Percentiles rank a stretch among this genome's conserved stretches.
phyloP scores from a whole-genome alignment of 2,329 filamentous ascomycete genomes.

The Penicillium sp. region DNA sequence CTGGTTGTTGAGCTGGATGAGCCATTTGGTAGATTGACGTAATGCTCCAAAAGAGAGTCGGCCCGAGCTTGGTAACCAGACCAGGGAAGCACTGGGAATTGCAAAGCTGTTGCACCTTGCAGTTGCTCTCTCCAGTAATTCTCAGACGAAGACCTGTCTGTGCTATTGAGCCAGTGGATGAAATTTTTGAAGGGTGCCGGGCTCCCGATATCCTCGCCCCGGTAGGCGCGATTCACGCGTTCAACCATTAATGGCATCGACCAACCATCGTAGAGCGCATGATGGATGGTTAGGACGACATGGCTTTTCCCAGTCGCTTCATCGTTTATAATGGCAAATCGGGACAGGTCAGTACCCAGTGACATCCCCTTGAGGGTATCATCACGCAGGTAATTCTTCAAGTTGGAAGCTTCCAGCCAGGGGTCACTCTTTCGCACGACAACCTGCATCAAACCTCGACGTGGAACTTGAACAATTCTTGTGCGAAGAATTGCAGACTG shows the following conservation, averaged over 20 bases:
- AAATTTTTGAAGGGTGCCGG: slow-evolving; percentile 49
- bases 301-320: neutral
- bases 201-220: slow-evolving; percentile 11
- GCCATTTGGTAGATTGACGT: slow-evolving; percentile 28
- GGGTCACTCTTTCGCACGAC: slow-evolving; percentile 18
- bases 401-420: neutral
- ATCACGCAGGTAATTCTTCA: neutral
- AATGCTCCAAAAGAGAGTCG: slow-evolving; percentile 32
- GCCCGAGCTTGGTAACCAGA: slow-evolving; percentile 49
- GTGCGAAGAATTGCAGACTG: slow-evolving; percentile 43
- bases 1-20: slow-evolving; percentile 31
- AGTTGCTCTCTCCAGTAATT: slow-evolving; percentile 52
- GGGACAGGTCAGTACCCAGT: slow-evolving; percentile 1
- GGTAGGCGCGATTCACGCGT: slow-evolving; percentile 28
- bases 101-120: slow-evolving; percentile 42
- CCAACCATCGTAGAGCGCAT: slow-evolving; percentile 45
- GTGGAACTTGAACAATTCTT: slow-evolving; percentile 26
- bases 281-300: slow-evolving; percentile 35
- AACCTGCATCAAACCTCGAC: slow-evolving; percentile 22
- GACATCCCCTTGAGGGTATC: slow-evolving; percentile 4
- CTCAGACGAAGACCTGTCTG: slow-evolving; percentile 45
- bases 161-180: slow-evolving; percentile 49
- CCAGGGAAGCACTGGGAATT: slow-evolving; percentile 53
- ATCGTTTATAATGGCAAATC: neutral
- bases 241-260: slow-evolving; percentile 37